Evolutionary conservation across 345 rosid species (phyloP).

Genomic region (Populus simonii): DNA sequence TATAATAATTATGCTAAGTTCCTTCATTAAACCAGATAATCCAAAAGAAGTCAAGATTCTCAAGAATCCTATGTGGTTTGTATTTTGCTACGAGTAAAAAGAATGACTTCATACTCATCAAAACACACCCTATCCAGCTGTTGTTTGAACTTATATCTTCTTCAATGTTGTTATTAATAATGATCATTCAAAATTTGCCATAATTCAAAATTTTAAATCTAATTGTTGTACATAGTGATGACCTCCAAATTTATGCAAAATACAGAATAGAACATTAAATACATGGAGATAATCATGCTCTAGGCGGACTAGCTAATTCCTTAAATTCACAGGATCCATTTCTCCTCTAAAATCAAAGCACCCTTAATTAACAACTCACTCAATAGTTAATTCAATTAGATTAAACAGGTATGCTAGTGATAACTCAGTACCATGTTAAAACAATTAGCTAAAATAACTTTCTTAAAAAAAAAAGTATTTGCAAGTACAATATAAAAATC

Average conservation of each 20-base stretch:
- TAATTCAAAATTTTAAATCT: background rate
- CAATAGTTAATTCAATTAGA: background rate
- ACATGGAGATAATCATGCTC: background rate
- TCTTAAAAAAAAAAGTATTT: background rate
- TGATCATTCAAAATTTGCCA: background rate
- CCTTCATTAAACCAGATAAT: no score
- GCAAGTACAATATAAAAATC: background rate
- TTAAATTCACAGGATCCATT: constrained; percentile 2
- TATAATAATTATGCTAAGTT: no score
- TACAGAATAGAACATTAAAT: background rate
- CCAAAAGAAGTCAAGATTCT: no score
- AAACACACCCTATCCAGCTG: background rate
- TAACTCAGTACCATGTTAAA: background rate
- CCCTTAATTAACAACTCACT: background rate
- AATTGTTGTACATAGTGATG: background rate
- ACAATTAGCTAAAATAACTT: background rate
- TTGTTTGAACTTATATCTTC: background rate
- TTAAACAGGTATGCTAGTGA: background rate
- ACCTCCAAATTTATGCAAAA: background rate
- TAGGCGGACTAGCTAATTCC: background rate
- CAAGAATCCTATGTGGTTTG: no score
- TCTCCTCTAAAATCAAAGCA: background rate
- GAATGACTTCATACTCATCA: background rate
- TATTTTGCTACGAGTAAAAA: background rate
- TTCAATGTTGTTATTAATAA: background rate